Conservation (phyloP, 768 basidiomycete species). For the Mycena epipterygia region DNA sequence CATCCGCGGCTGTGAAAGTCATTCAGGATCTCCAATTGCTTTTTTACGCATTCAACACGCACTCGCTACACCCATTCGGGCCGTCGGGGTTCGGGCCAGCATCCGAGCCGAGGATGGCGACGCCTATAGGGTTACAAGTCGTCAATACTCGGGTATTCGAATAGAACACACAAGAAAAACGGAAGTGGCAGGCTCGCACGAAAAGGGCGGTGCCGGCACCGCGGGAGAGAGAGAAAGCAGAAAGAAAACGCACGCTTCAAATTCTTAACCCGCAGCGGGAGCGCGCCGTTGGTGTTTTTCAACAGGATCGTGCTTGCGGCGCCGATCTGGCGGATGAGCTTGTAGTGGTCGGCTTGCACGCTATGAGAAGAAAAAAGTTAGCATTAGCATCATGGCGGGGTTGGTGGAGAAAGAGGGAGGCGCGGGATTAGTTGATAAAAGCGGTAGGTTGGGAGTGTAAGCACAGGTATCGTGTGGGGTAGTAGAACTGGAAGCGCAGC, state of each 20-base stretch:
- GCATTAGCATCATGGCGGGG: background rate
- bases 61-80: slow-evolving; percentile 50
- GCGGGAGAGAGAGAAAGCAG: background rate
- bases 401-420: background rate
- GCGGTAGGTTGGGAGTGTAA: too few species aligned
- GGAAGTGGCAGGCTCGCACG: too few species aligned
- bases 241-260: slow-evolving; percentile 47
- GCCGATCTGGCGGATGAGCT: slow-evolving; percentile 70
- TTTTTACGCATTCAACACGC: slow-evolving; percentile 32
- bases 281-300: slow-evolving; percentile 64
- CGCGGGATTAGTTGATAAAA: too few species aligned
- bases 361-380: slow-evolving; percentile 4
- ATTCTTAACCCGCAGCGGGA: slow-evolving; percentile 56
- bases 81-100: slow-evolving; percentile 52
- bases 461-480: too few species aligned
- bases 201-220: too few species aligned
- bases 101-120: slow-evolving; percentile 57
- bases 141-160: too few species aligned
- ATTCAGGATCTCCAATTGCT: background rate
- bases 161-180: too few species aligned
- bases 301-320: slow-evolving; percentile 74
- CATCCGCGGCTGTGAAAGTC: slow-evolving; percentile 43
- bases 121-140: slow-evolving; percentile 36
- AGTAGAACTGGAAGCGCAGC: too few species aligned
- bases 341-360: slow-evolving; percentile 43